A percentile compares a stretch with the other conserved stretches of the same genome.
phyloP scores from a whole-genome alignment of 768 basidiomycete species.

The Suillus variegatus region DNA sequence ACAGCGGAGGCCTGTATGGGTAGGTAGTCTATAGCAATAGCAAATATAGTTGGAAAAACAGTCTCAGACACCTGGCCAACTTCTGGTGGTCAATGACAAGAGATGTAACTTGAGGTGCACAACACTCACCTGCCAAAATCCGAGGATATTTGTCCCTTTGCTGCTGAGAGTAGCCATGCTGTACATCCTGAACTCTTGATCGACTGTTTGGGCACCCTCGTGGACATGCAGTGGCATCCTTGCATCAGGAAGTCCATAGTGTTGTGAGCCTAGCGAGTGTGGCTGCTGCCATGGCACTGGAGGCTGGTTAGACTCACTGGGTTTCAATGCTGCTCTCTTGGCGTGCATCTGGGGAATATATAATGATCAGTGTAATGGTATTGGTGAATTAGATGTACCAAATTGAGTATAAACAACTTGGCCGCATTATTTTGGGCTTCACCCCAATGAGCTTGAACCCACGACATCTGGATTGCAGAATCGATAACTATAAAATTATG shows the following conservation, averaged over 20 bases:
- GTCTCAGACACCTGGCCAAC: no score
- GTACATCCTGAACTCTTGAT: neutral
- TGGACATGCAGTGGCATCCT: rapidly evolving
- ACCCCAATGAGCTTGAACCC: neutral
- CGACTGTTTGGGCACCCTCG: neutral
- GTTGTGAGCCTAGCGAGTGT: neutral
- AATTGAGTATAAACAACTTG: no score
- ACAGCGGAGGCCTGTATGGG: no score
- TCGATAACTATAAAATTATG: neutral
- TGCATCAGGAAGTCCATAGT: neutral
- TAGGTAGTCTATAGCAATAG: no score
- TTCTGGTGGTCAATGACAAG: no score
- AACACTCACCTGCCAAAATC: neutral
- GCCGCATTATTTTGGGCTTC: neutral
- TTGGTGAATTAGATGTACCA: no score
- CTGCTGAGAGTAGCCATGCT: neutral
- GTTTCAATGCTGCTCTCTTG: neutral
- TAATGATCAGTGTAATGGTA: no score
- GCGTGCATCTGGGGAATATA: no score
- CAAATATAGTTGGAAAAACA: no score
- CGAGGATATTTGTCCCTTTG: neutral
- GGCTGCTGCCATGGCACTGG: neutral
- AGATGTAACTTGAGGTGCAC: no score
- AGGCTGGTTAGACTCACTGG: neutral
- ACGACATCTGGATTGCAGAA: neutral